Base-by-base conservation (phyloP, 2,329 filamentous ascomycete species). In the Pyrenophora tritici-repentis region DNA sequence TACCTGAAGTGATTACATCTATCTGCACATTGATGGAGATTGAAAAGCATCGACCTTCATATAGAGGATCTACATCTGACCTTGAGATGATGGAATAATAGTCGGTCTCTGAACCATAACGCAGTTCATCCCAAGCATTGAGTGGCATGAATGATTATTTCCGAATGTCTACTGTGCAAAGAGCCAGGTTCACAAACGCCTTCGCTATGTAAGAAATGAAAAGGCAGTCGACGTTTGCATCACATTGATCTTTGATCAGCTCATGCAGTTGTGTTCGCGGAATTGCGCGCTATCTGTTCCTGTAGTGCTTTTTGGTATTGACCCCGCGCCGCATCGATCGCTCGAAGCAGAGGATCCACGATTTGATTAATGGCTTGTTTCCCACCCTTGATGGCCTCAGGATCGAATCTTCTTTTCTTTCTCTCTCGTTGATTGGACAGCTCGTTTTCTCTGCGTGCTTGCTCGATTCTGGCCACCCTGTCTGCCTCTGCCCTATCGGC, bases 401-500 rank as follows among this genome's bases (percentile, higher is more conserved):
- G 76, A 66, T 89, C 88, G 71, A 89, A 85, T 52, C 83, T 83
- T 20, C 87, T 79, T 74, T 87, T 90, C 75, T 87, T 89, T 6
- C 87, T 86, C 0, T 91, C 94, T 55, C 82, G 81, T 63, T 89
- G 81, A 61, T 86, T 88, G 50, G 89, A 79, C 48, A 87, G 84
- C 44, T 86, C 81, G 13, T 90, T 87, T 63, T 91, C 86, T 58
- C 83, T 81, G 73, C 87, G 90, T 53, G 86, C 78, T 43, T 79
- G 81, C 35, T 85, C 83, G 13, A 95, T 83, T 45, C 85, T 79
- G n/a, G 81, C 79, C 43, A 86, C 79, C 24, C 90, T 83, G 55
- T 90, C 88, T 47, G 78, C 79, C 66, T 97, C 92, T 0, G 94
- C 94, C 63, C 90, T 87, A 12, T 85, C 82, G 0, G 88, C 89